Conservation (phyloP, 768 basidiomycete genomes). For the Hysterangium stoloniferum region DNA sequence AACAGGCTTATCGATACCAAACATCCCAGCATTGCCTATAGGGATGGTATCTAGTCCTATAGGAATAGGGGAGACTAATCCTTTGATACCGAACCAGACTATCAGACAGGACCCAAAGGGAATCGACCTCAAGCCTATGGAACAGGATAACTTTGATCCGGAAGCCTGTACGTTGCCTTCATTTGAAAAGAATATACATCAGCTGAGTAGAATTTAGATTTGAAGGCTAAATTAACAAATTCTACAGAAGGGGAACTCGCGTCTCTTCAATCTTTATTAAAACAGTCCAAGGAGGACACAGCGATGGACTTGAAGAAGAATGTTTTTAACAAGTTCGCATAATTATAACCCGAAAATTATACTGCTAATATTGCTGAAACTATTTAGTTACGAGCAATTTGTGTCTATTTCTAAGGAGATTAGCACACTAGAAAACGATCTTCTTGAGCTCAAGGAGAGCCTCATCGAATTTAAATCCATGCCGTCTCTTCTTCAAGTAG, state of each 20-base stretch:
- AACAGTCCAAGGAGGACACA: constrained; percentile 60
- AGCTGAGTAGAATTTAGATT: constrained; percentile 33
- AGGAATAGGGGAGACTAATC: constrained; percentile 21
- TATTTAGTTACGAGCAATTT: constrained; percentile 86
- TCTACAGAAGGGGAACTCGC: constrained; percentile 78
- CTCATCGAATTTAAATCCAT: constrained; percentile 92
- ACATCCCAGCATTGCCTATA: constrained; percentile 50
- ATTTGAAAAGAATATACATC: not conserved
- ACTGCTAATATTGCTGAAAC: not conserved
- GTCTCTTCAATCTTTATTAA: constrained; percentile 69
- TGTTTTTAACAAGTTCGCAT: constrained; percentile 84
- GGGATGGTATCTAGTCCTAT: constrained; percentile 20
- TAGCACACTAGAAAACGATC: constrained; percentile 93
- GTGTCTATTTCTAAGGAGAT: constrained; percentile 97
- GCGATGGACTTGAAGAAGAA: constrained; percentile 78
- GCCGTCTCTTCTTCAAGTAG: constrained; percentile 87
- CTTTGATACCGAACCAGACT: constrained; percentile 28
- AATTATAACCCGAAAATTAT: not conserved
- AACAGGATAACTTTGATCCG: constrained; percentile 78
- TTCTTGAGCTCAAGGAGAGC: constrained; percentile 92
- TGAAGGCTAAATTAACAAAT: constrained; percentile 83
- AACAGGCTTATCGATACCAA: constrained; percentile 46
- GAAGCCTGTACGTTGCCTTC: constrained; percentile 66
- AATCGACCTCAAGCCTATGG: constrained; percentile 53
- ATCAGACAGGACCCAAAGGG: constrained; percentile 54